Conservation (phyloP, 305 asterid species). For the Fraxinus baroniana region DNA sequence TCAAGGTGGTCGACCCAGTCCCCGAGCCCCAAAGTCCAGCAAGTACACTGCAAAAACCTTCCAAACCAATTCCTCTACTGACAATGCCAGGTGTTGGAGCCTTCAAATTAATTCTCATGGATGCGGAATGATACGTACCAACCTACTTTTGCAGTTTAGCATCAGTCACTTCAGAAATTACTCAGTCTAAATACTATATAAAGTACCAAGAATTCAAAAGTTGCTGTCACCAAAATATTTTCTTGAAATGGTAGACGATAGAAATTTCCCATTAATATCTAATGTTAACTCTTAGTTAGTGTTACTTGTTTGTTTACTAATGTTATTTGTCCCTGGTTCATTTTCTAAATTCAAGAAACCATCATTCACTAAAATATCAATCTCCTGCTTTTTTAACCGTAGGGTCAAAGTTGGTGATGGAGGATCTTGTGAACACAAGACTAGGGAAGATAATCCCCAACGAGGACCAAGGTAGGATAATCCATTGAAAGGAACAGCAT, state of each 20-base stretch:
- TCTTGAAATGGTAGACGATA: neutral
- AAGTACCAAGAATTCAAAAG: neutral
- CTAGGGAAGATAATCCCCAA: neutral
- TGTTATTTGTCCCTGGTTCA: neutral
- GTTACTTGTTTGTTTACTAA: neutral
- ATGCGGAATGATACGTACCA: conserved; percentile 78
- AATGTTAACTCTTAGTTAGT: neutral
- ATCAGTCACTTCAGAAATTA: conserved; percentile 13
- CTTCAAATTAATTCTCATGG: conserved; percentile 60
- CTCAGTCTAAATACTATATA: neutral
- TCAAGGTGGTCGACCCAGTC: conserved; percentile 86
- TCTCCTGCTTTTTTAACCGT: neutral
- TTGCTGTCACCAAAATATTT: neutral
- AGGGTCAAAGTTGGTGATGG: neutral
- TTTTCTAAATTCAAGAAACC: neutral
- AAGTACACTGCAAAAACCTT: conserved; percentile 88
- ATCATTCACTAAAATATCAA: neutral
- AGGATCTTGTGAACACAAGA: neutral
- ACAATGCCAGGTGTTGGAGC: conserved; percentile 89
- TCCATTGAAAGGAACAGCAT: neutral
- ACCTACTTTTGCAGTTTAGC: conserved; percentile 42
- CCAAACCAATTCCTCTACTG: conserved; percentile 88
- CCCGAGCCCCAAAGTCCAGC: conserved; percentile 99
- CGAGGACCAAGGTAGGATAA: neutral
- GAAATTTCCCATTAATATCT: neutral